Evolutionary conservation across 257 asterid species (phyloP).

Genomic region (Solanum ossicruentum): DNA sequence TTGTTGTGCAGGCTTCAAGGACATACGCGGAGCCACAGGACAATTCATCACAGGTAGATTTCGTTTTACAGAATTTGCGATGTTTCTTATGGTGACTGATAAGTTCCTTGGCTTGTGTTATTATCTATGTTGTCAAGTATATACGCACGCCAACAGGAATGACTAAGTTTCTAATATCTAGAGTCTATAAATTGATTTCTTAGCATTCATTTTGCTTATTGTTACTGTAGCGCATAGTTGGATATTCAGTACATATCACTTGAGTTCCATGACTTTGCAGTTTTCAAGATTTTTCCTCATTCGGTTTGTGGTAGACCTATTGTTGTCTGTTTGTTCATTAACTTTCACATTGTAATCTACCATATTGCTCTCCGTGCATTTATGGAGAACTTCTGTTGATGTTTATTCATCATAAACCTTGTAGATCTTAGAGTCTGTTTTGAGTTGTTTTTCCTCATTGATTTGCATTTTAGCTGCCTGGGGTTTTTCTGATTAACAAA

Average conservation of each 20-base stretch:
- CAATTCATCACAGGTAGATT: slow-evolving; percentile 54
- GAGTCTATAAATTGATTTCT: neutral
- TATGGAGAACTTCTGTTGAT: neutral
- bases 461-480: neutral
- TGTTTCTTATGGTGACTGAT: neutral
- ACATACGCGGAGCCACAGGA: slow-evolving; percentile 48
- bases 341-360: neutral
- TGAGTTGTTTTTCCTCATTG: neutral
- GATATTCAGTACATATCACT: neutral
- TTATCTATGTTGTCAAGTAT: neutral
- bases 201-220: neutral
- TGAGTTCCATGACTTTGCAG: neutral
- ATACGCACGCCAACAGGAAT: neutral
- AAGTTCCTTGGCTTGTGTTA: neutral
- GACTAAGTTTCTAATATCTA: neutral
- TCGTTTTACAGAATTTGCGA: neutral
- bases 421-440: neutral
- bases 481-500: neutral
- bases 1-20: slow-evolving; percentile 32
- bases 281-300: neutral
- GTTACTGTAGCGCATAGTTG: neutral
- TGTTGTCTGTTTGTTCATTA: neutral
- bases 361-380: neutral
- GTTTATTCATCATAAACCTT: neutral
- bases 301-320: neutral